Percentiles rank a stretch among this genome's conserved stretches.
Conservation (phyloP, 768 basidiomycete species). For the Sutorius australiensis region DNA sequence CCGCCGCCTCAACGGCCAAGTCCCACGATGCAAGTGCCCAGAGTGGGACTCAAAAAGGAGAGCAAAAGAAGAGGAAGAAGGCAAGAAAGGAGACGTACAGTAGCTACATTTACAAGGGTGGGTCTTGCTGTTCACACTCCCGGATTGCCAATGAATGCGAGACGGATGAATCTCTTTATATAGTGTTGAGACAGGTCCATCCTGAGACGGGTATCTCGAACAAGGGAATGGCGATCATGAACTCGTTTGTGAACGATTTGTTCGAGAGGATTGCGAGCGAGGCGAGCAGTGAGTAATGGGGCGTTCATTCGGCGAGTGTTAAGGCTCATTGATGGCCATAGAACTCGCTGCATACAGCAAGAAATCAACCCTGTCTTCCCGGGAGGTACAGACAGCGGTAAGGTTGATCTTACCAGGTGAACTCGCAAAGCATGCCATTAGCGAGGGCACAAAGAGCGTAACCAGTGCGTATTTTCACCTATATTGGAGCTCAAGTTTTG, state of each 20-base stretch:
- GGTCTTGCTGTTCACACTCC: constrained; percentile 2
- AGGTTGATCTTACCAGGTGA: constrained; percentile 69
- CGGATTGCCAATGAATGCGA: too few species aligned
- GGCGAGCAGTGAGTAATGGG: constrained; percentile 41
- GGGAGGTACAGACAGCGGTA: constrained; percentile 69
- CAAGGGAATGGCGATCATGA: constrained; percentile 57
- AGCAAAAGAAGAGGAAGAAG: constrained; percentile 55
- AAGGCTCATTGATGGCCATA: constrained; percentile 10
- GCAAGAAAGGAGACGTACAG: constrained; percentile 56
- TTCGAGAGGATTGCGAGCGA: constrained; percentile 57
- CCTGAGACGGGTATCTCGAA: constrained; percentile 73
- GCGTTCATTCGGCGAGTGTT: neutral
- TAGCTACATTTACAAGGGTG: constrained; percentile 64
- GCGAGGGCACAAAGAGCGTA: constrained; percentile 66
- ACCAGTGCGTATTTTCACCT: constrained; percentile 33
- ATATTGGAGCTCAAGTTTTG: neutral
- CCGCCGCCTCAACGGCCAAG: constrained; percentile 26
- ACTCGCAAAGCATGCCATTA: constrained; percentile 72
- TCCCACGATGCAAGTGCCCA: constrained; percentile 28
- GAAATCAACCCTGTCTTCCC: constrained; percentile 71
- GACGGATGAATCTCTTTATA: neutral
- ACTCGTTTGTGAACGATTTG: constrained; percentile 63
- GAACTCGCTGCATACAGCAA: constrained; percentile 67
- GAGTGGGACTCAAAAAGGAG: constrained; percentile 23
- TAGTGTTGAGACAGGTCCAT: constrained; percentile 67